Evolutionary conservation across 2,329 filamentous ascomycete genomes (phyloP), one percentile per base, ranked within the genome.

Genomic region (Fusarium udum): DNA sequence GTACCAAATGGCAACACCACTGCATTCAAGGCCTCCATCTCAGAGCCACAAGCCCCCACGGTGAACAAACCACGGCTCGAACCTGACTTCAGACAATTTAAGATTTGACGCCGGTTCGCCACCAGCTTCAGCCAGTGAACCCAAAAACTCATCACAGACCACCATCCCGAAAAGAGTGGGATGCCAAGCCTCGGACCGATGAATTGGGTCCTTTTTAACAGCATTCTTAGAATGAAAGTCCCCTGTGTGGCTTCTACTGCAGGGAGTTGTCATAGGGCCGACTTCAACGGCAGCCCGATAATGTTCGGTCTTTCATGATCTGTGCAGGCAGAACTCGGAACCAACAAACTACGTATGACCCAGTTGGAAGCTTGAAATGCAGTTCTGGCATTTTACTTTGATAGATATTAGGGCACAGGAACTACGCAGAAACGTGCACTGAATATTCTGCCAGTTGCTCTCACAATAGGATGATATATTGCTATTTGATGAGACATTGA

Each of bases 171-270:
- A 42, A 28, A 49, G 34, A 52, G 22, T 46, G 61, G 43, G 59
- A 58, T 75, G 64, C 71, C 72, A 72, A 74, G 67, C 63, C 60
- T 74, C 73, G 75, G 75, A 63, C 72, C 74, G 75, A 75, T 55
- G 45, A 58, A 32, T 39, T 58, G 51, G 57, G 60, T 67, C 51
- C 49, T 52, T 49, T 49, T 71, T 51, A 43, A 59, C 61, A 43
- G 28, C 42, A 51, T 49, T 28, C 31, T 51, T 66, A 45, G 52
- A 52, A 51, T 67, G 48, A 39, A 52, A 61, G 45, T 60, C 60
- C 64, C 61, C 26, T 72, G 69, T 32, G 28, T 34, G 51, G 43
- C 32, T 32, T 51, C 18, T 39, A 22, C 45, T 42, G 31, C 28
- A 43, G 39, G 56, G 37, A 64, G 43, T 42, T 60, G 56, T 28